Percentiles rank a stretch among this genome's conserved stretches.
These are phyloP conservation scores for Ogataea zsoltii DNA, from an alignment of 805 yeast genomes.

Conservation along the genomic window DNA sequence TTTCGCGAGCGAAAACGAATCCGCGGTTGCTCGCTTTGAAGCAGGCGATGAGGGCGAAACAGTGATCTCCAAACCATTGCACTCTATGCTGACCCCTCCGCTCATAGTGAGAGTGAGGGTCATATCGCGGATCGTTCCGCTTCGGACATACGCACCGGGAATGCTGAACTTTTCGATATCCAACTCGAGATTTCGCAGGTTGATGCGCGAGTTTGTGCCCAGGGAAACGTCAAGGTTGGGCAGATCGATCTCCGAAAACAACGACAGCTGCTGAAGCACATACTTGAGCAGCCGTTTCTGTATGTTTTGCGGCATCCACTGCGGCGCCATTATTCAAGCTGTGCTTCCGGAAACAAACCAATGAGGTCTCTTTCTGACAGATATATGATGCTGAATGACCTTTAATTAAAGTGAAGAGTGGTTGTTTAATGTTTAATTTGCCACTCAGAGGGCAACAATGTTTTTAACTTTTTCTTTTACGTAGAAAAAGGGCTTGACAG, in stretches of 20 bases:
- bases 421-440: too few relatives aligned
- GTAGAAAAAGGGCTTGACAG: slow-evolving; percentile 7
- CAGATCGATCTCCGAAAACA: slow-evolving; percentile 74
- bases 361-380: not conserved
- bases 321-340: slow-evolving; percentile 31
- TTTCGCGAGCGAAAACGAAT: slow-evolving; percentile 57
- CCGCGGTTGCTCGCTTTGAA: slow-evolving; percentile 29
- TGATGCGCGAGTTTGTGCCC: slow-evolving; percentile 52
- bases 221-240: slow-evolving; percentile 80
- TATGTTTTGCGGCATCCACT: slow-evolving; percentile 83
- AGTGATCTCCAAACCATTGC: slow-evolving; percentile 54
- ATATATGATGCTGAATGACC: too few relatives aligned
- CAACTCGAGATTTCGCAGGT: slow-evolving; percentile 61
- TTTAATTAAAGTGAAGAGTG: too few relatives aligned
- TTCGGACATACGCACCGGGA: slow-evolving; percentile 63
- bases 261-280: slow-evolving; percentile 74
- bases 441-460: slow-evolving; percentile 4
- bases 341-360: not conserved
- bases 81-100: slow-evolving; percentile 68
- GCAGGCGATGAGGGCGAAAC: slow-evolving; percentile 36
- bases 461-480: not conserved
- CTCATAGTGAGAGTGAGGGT: slow-evolving; percentile 62
- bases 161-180: slow-evolving; percentile 69
- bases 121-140: slow-evolving; percentile 58
- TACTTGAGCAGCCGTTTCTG: slow-evolving; percentile 81